Percentiles rank a stretch among this genome's conserved stretches.
phyloP scores from a whole-genome alignment of 2,329 filamentous ascomycete species.

The Talaromyces albobiverticillius region DNA sequence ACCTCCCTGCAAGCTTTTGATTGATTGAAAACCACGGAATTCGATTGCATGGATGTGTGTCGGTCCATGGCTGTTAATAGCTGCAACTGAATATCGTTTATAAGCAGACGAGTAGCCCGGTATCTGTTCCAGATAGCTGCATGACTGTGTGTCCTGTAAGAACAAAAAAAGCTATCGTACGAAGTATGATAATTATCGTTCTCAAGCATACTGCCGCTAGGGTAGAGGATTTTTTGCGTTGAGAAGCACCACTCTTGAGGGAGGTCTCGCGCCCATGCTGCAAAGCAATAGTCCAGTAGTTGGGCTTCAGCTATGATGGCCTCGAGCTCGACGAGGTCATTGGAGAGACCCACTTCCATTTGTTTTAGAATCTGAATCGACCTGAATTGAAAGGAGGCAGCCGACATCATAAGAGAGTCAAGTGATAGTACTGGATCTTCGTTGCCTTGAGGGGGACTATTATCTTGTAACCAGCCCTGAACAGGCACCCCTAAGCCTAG shows the following conservation, averaged over 20 bases:
- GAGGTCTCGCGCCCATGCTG: not conserved
- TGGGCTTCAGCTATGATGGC: not conserved
- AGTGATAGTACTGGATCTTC: not conserved
- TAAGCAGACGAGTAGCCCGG: slow-evolving; percentile 20
- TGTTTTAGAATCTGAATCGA: slow-evolving; percentile 1
- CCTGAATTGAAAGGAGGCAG: slow-evolving; percentile 12
- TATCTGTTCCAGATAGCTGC: slow-evolving; percentile 23
- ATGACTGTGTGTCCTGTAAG: slow-evolving; percentile 19
- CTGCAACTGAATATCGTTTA: slow-evolving; percentile 20
- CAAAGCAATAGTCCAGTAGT: not conserved
- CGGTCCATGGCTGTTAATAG: not conserved
- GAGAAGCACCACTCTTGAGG: not conserved
- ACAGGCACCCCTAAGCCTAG: not conserved
- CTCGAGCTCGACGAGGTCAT: not conserved
- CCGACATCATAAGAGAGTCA: slow-evolving; percentile 5
- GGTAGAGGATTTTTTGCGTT: not conserved
- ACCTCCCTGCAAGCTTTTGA: not conserved
- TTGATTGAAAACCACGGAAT: not conserved
- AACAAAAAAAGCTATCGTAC: slow-evolving; percentile 1
- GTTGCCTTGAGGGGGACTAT: not conserved
- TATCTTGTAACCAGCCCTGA: not conserved
- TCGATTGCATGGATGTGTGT: not conserved
- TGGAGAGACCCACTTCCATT: not conserved
- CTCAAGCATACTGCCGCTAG: not conserved
- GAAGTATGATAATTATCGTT: not conserved